phyloP scores from a whole-genome alignment of 768 basidiomycete genomes.

The Leccinum barrowsii region DNA sequence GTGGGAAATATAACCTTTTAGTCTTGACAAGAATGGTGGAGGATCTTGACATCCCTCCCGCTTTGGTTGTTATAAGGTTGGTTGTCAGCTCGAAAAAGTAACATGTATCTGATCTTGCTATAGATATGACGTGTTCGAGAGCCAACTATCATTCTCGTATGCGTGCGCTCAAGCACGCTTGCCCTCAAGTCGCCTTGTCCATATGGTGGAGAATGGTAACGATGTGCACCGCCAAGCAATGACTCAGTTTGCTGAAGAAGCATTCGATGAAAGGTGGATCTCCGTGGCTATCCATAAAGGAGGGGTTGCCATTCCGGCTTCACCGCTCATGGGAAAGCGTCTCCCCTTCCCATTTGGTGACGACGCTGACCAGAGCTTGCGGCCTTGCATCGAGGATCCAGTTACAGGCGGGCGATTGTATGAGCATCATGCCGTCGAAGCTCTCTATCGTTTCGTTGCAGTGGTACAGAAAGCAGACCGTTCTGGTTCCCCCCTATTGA shows the following conservation, averaged over 20 bases:
- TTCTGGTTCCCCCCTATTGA: constrained; percentile 17
- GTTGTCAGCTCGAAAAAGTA: constrained; percentile 13
- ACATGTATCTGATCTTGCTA: constrained; percentile 6
- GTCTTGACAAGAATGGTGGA: constrained; percentile 56
- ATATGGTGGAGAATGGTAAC: constrained; percentile 61
- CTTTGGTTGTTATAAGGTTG: constrained; percentile 61
- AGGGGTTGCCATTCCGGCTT: constrained; percentile 42
- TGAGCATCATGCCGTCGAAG: constrained; percentile 52
- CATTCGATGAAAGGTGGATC: constrained; percentile 49
- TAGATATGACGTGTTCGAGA: constrained; percentile 48
- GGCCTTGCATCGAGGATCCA: constrained; percentile 53
- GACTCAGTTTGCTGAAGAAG: constrained; percentile 38
- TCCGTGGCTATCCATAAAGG: constrained; percentile 37
- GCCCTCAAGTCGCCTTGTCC: constrained; percentile 50
- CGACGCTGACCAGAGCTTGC: constrained; percentile 27
- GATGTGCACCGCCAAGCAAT: constrained; percentile 52
- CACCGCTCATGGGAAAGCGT: constrained; percentile 36
- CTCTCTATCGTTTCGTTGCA: constrained; percentile 51
- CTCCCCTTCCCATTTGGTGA: constrained; percentile 49
- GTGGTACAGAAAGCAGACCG: constrained; percentile 10
- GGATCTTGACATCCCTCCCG: constrained; percentile 57
- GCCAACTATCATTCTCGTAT: constrained; percentile 58
- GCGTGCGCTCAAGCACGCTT: constrained; percentile 46
- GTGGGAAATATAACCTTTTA: constrained; percentile 61
- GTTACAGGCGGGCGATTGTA: constrained; percentile 58